Conservation (phyloP, 2,329 filamentous ascomycete genomes). For the Lecanoromycetidae sp. region DNA sequence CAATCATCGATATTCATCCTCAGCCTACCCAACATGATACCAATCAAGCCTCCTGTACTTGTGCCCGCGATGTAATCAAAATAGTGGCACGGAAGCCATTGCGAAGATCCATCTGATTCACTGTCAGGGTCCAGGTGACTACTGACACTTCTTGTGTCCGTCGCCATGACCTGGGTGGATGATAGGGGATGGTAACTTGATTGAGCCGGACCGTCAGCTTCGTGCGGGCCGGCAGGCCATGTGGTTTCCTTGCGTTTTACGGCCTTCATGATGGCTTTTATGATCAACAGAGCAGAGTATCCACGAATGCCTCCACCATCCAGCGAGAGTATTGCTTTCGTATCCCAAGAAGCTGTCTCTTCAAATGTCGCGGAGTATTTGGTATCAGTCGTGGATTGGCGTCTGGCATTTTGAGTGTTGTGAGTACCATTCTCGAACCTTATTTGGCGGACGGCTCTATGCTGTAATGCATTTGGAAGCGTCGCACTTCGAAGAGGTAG, state of each 20-base stretch:
- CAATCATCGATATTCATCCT: conserved; percentile 27
- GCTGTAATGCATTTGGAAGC: not conserved
- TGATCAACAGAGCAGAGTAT: conserved; percentile 19
- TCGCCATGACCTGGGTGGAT: not conserved
- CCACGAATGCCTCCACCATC: conserved; percentile 19
- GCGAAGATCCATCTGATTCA: not conserved
- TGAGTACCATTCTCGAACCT: not conserved
- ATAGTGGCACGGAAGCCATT: conserved; percentile 17
- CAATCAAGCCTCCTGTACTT: conserved; percentile 23
- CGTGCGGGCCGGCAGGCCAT: not conserved
- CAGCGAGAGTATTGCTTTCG: conserved; percentile 12
- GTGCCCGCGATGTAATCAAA: conserved; percentile 18
- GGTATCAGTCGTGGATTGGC: conserved; percentile 2
- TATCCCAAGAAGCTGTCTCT: conserved; percentile 12
- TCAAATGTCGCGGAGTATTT: conserved; percentile 8
- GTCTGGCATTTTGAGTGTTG: not conserved
- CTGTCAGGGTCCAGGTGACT: not conserved
- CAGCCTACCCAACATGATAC: conserved; percentile 30
- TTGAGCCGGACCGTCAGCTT: conserved; percentile 8
- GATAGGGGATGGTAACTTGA: conserved; percentile 13
- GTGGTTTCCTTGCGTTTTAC: not conserved
- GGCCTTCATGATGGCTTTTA: conserved; percentile 16
- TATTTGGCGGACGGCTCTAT: not conserved
- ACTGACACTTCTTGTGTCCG: not conserved
- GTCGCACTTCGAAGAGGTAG: not conserved